phyloP scores from a whole-genome alignment of 2,329 filamentous ascomycete species.

The Neospermospora avenae region DNA sequence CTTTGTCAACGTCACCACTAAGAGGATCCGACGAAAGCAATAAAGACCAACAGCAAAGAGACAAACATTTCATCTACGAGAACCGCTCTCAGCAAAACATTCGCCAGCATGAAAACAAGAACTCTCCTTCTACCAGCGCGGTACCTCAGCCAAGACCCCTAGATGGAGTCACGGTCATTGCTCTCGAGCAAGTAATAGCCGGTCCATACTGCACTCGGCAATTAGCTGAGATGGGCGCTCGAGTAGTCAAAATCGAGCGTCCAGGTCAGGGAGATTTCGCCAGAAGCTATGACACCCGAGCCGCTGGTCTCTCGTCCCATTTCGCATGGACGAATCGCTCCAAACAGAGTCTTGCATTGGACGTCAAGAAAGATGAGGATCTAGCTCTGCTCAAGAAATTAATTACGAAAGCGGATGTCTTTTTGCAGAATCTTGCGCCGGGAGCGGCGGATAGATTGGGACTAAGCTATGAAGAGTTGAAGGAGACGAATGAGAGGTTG shows the following conservation, averaged over 20 bases:
- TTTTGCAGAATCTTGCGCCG: conserved; percentile 5
- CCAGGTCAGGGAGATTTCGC: conserved; percentile 7
- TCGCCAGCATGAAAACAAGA: neutral
- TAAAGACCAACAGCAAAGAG: neutral
- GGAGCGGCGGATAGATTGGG: conserved; percentile 2
- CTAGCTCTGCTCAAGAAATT: conserved; percentile 3
- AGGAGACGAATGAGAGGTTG: conserved; percentile 5
- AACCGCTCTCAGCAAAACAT: neutral
- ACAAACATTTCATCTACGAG: conserved; percentile 4
- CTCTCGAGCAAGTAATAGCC: conserved; percentile 9
- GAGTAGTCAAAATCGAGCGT: conserved; percentile 10
- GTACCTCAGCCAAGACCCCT: neutral
- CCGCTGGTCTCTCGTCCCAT: conserved; percentile 4
- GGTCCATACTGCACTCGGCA: conserved; percentile 10
- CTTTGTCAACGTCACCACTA: neutral
- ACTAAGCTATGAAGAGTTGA: conserved; percentile 6
- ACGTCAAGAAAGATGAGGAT: conserved; percentile 3
- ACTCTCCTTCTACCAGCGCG: neutral
- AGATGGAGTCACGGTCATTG: conserved; percentile 7
- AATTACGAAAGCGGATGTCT: conserved; percentile 6
- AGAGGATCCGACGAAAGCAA: neutral
- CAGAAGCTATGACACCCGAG: conserved; percentile 7
- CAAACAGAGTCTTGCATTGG: conserved; percentile 7
- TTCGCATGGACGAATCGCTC: conserved; percentile 11
- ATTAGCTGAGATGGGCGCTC: conserved; percentile 5